Conservation (phyloP, 495 filamentous ascomycete genomes). For the Delitschia confertaspora region DNA sequence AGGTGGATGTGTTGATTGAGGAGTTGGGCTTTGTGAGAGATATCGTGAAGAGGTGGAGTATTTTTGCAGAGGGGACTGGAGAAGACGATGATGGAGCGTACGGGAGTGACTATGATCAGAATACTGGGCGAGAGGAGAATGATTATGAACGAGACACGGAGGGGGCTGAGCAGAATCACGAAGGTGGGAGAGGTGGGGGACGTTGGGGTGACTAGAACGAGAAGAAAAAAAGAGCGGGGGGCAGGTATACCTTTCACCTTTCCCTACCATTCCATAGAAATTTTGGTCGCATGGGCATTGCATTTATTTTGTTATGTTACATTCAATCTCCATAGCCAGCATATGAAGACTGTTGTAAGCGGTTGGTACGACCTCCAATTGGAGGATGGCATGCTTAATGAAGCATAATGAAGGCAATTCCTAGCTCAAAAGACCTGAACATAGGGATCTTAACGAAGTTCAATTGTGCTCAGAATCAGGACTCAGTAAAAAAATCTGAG, state of each 20-base stretch:
- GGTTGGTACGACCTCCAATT: no score
- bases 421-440: no score
- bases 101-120: conserved; percentile 1
- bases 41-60: conserved; percentile 7
- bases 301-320: no score
- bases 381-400: no score
- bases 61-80: conserved; percentile 2
- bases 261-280: neutral
- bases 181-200: neutral
- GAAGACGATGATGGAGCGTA: conserved; percentile 3
- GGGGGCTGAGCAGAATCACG: neutral
- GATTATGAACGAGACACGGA: neutral
- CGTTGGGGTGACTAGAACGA: no score
- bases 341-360: no score
- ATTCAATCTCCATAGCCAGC: no score
- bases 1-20: conserved; percentile 7
- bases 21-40: conserved; percentile 9
- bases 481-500: no score
- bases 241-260: neutral
- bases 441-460: no score
- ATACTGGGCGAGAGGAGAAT: neutral
- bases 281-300: neutral
- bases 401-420: no score
- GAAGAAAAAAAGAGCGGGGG: no score
- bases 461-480: no score